Evolutionary conservation across 2,329 filamentous ascomycete species (phyloP), one percentile per base, ranked within the genome.

Genomic region (Diaporthe sp.): DNA sequence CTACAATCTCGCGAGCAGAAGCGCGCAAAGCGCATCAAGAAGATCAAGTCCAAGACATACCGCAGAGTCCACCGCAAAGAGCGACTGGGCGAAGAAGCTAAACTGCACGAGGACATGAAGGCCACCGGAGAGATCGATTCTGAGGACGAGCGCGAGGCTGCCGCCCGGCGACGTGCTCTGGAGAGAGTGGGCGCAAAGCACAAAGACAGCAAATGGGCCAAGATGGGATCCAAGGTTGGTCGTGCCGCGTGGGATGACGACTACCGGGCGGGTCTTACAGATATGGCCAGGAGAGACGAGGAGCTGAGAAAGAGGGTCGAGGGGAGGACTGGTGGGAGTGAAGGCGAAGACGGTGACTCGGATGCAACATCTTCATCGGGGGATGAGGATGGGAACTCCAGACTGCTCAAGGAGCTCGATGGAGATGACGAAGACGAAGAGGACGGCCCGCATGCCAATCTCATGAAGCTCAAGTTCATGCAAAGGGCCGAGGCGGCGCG

Each of bases 31-130:
- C 93, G 97, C 34, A 95, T 99, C 85, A 98, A 98, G 87, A 98
- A 98, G 88, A 99, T 99, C 86, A 99, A 99, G 89, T 97, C 94
- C 82, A 99, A 98, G 84, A 91, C 95, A 0, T 99, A 98, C 82
- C 94, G 96, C 73, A 93, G 96, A 59, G 93, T 98, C 19, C 96
- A 98, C 84, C 92, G 96, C 51, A 98, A 94, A 82, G 94, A 92
- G 83, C 80, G 87, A 79, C 84, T 89, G 78, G 87, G 89, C 73
- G 83, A 91, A 76, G 83, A 92, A 82, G 86, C 87, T 81, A 89
- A 88, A 22, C 83, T 86, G 22, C 85, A 85, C 25, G 88, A 89
- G 81, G 88, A 81, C 74, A 87, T 88, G 84, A 88, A 87, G 25
- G 84, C 85, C 17, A 90, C 89, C 69, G 89, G 90, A 31, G 89